Conservation (phyloP, 495 filamentous ascomycete genomes). For the Podospora didyma region DNA sequence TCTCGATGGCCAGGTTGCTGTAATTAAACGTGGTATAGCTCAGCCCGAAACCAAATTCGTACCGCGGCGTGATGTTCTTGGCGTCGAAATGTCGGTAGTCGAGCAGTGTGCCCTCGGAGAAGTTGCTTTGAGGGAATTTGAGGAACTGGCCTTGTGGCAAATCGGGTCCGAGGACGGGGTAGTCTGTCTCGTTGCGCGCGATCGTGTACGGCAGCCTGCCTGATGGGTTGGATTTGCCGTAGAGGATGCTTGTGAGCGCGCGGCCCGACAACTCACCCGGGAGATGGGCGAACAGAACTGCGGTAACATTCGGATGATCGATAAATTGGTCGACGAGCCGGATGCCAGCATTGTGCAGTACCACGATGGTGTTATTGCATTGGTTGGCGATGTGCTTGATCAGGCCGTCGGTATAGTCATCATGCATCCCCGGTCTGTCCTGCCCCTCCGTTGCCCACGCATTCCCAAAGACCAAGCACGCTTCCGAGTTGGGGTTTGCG, state of each 20-base stretch:
- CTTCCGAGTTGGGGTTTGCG: conserved; percentile 52
- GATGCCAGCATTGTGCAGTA: conserved; percentile 58
- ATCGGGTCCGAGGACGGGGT: conserved; percentile 40
- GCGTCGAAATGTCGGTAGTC: conserved; percentile 67
- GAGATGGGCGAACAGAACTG: conserved; percentile 56
- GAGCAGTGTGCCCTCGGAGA: conserved; percentile 60
- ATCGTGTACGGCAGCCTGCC: conserved; percentile 72
- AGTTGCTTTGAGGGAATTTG: conserved; percentile 56
- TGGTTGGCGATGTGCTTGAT: conserved; percentile 51
- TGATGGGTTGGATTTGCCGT: conserved; percentile 54
- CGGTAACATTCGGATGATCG: conserved; percentile 61
- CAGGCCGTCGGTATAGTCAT: conserved; percentile 54
- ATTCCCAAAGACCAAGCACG: conserved; percentile 65
- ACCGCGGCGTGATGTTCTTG: conserved; percentile 59
- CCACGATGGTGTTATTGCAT: conserved; percentile 60
- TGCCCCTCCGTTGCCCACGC: conserved; percentile 53
- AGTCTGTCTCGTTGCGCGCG: conserved; percentile 60
- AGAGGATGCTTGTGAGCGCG: conserved; percentile 54
- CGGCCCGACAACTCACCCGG: conserved; percentile 60
- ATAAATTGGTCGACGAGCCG: conserved; percentile 55
- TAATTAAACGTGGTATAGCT: conserved; percentile 64
- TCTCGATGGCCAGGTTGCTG: conserved; percentile 35
- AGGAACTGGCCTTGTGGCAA: conserved; percentile 29
- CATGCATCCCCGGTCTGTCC: conserved; percentile 37
- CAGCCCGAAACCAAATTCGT: conserved; percentile 70